Evolutionary conservation across 2,329 filamentous ascomycete species (phyloP).

Genomic region (Diaporthe destruens): DNA sequence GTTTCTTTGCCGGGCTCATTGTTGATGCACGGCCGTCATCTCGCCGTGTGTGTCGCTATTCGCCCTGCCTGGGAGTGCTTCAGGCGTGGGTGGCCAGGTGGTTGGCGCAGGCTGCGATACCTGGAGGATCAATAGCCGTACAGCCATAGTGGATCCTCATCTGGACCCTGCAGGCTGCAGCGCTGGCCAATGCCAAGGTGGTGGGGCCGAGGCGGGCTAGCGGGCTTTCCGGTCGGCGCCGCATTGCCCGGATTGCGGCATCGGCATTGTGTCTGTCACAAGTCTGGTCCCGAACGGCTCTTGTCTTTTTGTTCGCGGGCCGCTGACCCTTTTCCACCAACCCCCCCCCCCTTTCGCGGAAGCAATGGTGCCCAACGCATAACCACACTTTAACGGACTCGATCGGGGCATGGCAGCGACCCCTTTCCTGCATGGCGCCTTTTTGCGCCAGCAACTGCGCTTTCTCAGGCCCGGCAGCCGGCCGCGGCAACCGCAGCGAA

Average conservation of each 20-base stretch:
- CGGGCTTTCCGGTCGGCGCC: slow-evolving; percentile 14
- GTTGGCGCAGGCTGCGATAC: background rate
- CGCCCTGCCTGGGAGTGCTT: background rate
- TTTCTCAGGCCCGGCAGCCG: slow-evolving; percentile 42
- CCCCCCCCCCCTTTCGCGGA: background rate
- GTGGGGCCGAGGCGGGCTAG: slow-evolving; percentile 15
- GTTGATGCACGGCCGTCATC: background rate
- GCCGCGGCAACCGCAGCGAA: slow-evolving; percentile 47
- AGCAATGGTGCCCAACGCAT: slow-evolving; percentile 2
- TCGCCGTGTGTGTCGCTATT: too few relatives aligned
- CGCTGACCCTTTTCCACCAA: background rate
- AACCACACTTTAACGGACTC: background rate
- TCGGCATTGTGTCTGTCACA: slow-evolving; percentile 35
- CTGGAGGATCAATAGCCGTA: background rate
- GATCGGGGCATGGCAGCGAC: slow-evolving; percentile 44
- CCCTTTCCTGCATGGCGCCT: slow-evolving; percentile 44
- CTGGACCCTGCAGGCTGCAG: background rate
- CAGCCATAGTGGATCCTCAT: background rate
- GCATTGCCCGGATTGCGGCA: slow-evolving; percentile 26
- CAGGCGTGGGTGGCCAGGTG: background rate
- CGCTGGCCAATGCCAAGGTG: slow-evolving; percentile 20
- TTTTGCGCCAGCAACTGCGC: slow-evolving; percentile 48
- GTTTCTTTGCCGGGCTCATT: background rate
- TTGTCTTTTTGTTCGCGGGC: background rate
- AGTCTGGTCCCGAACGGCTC: slow-evolving; percentile 8